Conservation (phyloP, 2,329 filamentous ascomycete species). For the Parastagonospora nodorum region DNA sequence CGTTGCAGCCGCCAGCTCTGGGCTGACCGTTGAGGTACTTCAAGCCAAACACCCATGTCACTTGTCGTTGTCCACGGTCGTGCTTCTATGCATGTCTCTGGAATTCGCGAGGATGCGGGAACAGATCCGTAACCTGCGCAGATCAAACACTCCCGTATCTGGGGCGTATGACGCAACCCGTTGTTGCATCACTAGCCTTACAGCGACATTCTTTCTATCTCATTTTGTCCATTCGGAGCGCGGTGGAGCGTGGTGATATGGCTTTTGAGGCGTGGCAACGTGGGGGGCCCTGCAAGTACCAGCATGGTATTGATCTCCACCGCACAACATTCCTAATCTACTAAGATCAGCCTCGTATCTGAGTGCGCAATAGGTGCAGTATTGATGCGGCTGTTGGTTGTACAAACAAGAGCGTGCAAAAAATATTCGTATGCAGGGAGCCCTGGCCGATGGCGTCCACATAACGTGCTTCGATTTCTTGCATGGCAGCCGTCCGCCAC, state of each 20-base stretch:
- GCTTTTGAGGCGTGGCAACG: not conserved
- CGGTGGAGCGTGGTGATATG: not conserved
- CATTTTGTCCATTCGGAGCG: not conserved
- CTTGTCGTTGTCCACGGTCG: conserved; percentile 18
- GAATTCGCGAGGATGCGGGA: conserved; percentile 40
- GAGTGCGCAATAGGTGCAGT: not conserved
- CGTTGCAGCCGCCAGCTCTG: conserved; percentile 4
- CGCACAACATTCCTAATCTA: no score
- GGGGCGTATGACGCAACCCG: conserved; percentile 34
- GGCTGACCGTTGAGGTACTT: conserved; percentile 14
- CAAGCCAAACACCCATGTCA: conserved; percentile 14
- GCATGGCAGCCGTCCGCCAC: conserved; percentile 34
- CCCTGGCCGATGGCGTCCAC: conserved; percentile 19
- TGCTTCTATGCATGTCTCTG: conserved; percentile 24
- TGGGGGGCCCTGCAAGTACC: not conserved
- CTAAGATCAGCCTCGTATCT: not conserved
- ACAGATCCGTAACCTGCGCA: conserved; percentile 37
- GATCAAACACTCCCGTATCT: conserved; percentile 27
- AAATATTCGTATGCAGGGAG: conserved; percentile 25
- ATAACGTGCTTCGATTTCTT: conserved; percentile 31
- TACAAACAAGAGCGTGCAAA: not conserved
- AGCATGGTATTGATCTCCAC: no score
- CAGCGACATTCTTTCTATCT: conserved; percentile 10
- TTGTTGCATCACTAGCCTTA: conserved; percentile 15
- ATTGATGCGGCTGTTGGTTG: not conserved